Percentiles rank a stretch among this genome's conserved stretches.
These are phyloP conservation scores for Plasmopara halstedii DNA, from an alignment of 352 stramenopile species.

Conservation along the genomic window DNA sequence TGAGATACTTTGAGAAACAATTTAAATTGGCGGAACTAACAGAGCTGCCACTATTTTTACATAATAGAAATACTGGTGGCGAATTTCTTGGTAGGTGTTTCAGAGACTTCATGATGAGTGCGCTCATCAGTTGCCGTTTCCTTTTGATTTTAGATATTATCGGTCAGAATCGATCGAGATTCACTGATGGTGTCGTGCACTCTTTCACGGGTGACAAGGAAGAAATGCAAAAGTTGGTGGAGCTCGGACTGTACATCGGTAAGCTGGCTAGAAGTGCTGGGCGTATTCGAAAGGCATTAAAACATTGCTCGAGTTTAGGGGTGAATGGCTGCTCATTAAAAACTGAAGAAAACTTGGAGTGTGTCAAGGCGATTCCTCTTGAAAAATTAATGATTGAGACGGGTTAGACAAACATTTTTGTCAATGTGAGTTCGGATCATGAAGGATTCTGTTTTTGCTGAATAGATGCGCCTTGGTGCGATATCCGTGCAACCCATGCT, in stretches of 20 bases:
- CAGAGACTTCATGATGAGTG: too few relatives aligned
- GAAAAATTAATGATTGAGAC: slow-evolving; percentile 94
- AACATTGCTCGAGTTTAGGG: slow-evolving; percentile 16
- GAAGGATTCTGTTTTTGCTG: neutral
- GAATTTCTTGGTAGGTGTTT: slow-evolving; percentile 92
- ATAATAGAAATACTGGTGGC: slow-evolving; percentile 91
- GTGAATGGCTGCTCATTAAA: slow-evolving; percentile 97
- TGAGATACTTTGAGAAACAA: slow-evolving; percentile 91
- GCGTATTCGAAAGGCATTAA: too few relatives aligned
- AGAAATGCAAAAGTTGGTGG: slow-evolving; percentile 87
- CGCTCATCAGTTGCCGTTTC: too few relatives aligned
- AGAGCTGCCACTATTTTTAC: slow-evolving; percentile 92
- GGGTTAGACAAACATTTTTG: slow-evolving; percentile 22
- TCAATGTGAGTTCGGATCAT: neutral
- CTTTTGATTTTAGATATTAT: slow-evolving; percentile 48
- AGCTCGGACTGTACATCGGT: slow-evolving; percentile 94
- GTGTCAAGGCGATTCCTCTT: slow-evolving; percentile 87
- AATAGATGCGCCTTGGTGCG: slow-evolving; percentile 93
- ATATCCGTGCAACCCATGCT: slow-evolving; percentile 92
- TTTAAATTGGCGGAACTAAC: slow-evolving; percentile 82
- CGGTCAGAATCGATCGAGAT: slow-evolving; percentile 49
- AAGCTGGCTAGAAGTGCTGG: too few relatives aligned
- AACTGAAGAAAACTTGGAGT: slow-evolving; percentile 90
- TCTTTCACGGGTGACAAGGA: slow-evolving; percentile 93
- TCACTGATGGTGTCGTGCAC: slow-evolving; percentile 91